These are phyloP conservation scores for Entoloma clypeatum DNA, from an alignment of 1,284 basidiomycete species.

Conservation along the genomic window DNA sequence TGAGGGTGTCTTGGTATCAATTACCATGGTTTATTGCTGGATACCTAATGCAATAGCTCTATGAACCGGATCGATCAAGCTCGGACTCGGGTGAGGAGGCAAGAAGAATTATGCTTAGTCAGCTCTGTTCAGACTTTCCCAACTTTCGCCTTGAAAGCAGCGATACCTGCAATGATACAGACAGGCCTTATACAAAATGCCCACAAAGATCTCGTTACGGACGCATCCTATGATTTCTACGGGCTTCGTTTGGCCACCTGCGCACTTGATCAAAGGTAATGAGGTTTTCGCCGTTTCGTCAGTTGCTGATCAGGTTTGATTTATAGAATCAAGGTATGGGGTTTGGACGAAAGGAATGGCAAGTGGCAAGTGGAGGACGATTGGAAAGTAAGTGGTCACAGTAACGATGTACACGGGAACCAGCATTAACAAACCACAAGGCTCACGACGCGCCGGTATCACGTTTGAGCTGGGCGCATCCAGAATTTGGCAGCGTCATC, in stretches of 20 bases:
- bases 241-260: slow-evolving; percentile 76
- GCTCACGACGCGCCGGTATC: slow-evolving; percentile 87
- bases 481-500: slow-evolving; percentile 82
- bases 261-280: slow-evolving; percentile 72
- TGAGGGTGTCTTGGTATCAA: no score
- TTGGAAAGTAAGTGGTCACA: slow-evolving; percentile 65
- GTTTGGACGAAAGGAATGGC: slow-evolving; percentile 63
- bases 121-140: no score
- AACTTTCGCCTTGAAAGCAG: no score
- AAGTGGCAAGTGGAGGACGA: slow-evolving; percentile 77
- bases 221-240: slow-evolving; percentile 87
- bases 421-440: slow-evolving; percentile 35
- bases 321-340: slow-evolving; percentile 79
- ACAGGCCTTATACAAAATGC: slow-evolving; percentile 69
- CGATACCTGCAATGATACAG: slow-evolving; percentile 79
- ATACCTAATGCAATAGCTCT: no score
- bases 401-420: neutral
- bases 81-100: no score
- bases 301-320: neutral
- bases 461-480: slow-evolving; percentile 84
- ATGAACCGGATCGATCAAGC: no score
- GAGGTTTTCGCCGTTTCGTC: slow-evolving; percentile 7
- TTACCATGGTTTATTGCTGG: no score
- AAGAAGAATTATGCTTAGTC: no score
- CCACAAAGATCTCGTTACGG: slow-evolving; percentile 77